Base-by-base conservation (phyloP, 2,329 filamentous ascomycete genomes). In the Claviceps sp. region DNA sequence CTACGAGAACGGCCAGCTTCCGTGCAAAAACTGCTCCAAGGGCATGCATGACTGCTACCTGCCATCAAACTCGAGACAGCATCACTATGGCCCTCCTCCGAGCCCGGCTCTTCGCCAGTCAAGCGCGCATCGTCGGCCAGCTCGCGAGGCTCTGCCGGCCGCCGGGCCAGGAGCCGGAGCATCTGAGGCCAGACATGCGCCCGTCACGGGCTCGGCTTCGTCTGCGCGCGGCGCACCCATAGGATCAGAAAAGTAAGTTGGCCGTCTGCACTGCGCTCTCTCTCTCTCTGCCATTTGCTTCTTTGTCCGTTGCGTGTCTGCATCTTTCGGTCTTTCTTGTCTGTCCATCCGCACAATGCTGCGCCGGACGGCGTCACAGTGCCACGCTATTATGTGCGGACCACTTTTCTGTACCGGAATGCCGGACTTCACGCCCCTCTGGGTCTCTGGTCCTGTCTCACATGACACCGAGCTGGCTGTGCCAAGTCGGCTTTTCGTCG, bases 31-130 rank as follows among this genome's bases (percentile, higher is more conserved):
- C 66, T 81, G 78, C 66, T 75, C 76, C 47, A 81, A 81, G 65
- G 78, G 78, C 54, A 76, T 80, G 75, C 78, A 81, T 64, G 77
- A 80, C 52, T 81, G 78, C 67, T 81, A 80, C 62, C 67, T 81
- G 20, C 78, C 78, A 40, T 80, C 77, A 34, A 78, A 80, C 66
- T 77, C 72, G 54, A 75, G 78, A 70, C 73, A 74, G 56, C 77
- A 80, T 62, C 74, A 78, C 56, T 76, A 79, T 58, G 77, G 77
- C 54, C 75, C 29, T 11, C 29, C 29, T 34, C 29, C 79, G 54
- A 79, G 76, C 53, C 78, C 78, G 45, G 75, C 77, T 51, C 29
- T 34, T 34, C 72, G 75, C 45, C 67, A 70, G 55, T 57, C 66
- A 40, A 68, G 68, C 52, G 69, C 71, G 50, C 73, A 75, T 61